Base-by-base conservation (phyloP, 202 grass and related monocot genomes). In the Panicum virgatum region DNA sequence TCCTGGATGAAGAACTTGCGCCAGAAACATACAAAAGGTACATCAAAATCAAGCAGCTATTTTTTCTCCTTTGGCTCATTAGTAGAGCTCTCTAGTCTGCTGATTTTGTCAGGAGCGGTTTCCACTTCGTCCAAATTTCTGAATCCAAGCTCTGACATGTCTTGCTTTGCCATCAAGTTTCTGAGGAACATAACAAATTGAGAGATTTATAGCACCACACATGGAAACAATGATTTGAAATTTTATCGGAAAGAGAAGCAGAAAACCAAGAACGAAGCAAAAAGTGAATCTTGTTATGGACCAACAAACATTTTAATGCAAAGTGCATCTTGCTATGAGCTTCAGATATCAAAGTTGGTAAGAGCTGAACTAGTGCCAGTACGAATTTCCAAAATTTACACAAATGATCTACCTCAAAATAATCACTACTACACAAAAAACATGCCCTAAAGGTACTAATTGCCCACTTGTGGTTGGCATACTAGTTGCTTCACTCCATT, bases 161-260 rank as follows among this genome's bases (percentile, higher is more conserved):
- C 88, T 75, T 94, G 92, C 77, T 89, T 98, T 32, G 96, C 96
- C 96, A 98, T 98, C 84, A 95, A 82, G 59, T 98, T 98, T 89
- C 95, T 94, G 78, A 80, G 27, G 39, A 75, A 74, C 7, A 78
- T 34, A 66, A 46, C 3, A 46, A 57, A 18, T 32, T 45, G 34
- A 85, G 20, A 42, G 6, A 53, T 38, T 29, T 54, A 70, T 54
- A 48, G 26, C 9, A 72, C 11, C 40, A 65, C 13, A 44, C 14
- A 69, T 45, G 32, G 11, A 69, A 67, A 80, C 3, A 36, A 51
- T 53, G 50, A 29, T 53, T 37, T 73, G 25, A 45, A 59, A 67
- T 82, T 51, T 14, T n/a, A 52, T 58, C 12, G 9, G 20, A 73
- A 50, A 80, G 9, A 44, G 23, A 23, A 56, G 23, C 43, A n/a